Percentiles rank a stretch among this genome's conserved stretches.
These are phyloP conservation scores for Paraglomus brasilianum DNA, from an alignment of 192 early-diverging fungal species.

Conservation along the genomic window DNA sequence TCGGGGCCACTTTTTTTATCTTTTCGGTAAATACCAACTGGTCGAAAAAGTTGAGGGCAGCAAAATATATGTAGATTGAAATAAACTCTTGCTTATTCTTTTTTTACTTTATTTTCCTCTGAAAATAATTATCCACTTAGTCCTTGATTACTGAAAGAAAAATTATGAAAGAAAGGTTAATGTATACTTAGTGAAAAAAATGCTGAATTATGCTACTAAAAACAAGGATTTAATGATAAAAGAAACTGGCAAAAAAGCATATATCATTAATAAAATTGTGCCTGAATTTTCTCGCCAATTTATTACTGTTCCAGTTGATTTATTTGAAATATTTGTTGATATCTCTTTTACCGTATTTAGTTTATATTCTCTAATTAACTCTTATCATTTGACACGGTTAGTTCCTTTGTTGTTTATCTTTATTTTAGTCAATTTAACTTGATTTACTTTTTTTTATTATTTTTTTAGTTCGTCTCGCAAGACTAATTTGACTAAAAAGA, in stretches of 20 bases:
- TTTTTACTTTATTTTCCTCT: neutral
- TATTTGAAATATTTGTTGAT: conserved; percentile 8
- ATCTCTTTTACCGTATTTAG: neutral
- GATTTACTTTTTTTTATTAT: neutral
- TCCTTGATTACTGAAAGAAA: neutral
- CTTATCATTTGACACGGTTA: neutral
- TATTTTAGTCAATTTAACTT: neutral
- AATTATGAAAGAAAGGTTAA: conserved; percentile 2
- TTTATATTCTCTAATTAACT: neutral
- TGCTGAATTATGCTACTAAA: conserved; percentile 5
- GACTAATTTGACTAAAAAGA: neutral
- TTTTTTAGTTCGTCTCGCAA: neutral
- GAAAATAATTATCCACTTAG: neutral
- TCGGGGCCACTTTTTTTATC: no score
- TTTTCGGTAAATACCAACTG: no score
- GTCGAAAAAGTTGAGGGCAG: neutral
- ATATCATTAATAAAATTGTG: neutral
- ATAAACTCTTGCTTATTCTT: neutral
- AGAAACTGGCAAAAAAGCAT: neutral
- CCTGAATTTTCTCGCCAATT: conserved; percentile 1
- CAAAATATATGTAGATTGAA: neutral
- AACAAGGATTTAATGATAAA: neutral
- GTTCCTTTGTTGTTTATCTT: conserved; percentile 2
- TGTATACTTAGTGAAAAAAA: neutral
- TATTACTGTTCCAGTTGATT: neutral